phyloP scores from a whole-genome alignment of 495 filamentous ascomycete genomes.

The Podospora bellae-mahoneyi region DNA sequence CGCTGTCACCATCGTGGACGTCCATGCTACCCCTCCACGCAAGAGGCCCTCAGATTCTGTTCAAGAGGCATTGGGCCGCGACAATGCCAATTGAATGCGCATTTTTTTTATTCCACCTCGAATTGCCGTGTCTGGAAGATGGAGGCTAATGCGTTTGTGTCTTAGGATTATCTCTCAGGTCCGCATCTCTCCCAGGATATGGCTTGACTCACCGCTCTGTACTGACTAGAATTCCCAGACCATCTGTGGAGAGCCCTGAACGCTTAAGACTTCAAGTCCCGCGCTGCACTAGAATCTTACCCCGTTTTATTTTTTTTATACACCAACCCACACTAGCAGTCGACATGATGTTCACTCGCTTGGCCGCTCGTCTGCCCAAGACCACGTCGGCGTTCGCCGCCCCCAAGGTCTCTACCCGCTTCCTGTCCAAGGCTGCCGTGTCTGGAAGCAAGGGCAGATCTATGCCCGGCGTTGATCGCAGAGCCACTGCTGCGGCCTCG shows the following conservation, averaged over 20 bases:
- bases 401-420: constrained; percentile 40
- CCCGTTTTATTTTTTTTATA: constrained; percentile 22
- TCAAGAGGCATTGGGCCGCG: not conserved
- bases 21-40: not conserved
- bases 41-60: not conserved
- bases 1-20: constrained; percentile 6
- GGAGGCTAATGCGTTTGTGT: constrained; percentile 34
- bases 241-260: constrained; percentile 93
- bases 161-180: constrained; percentile 94
- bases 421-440: constrained; percentile 49
- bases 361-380: constrained; percentile 55
- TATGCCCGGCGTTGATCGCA: constrained; percentile 42
- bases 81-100: constrained; percentile 2
- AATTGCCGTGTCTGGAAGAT: constrained; percentile 9
- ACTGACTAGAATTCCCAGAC: constrained; percentile 56
- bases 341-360: constrained; percentile 62
- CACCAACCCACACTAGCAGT: constrained; percentile 4
- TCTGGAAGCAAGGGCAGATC: constrained; percentile 63
- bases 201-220: constrained; percentile 45
- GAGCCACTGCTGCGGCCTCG: constrained; percentile 56
- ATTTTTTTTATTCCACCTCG: not conserved
- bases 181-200: constrained; percentile 32
- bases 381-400: constrained; percentile 38
- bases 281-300: constrained; percentile 19
- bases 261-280: constrained; percentile 34